These are phyloP conservation scores for Yamadazyma songkhlaensis DNA, from an alignment of 1,139 yeast species.

Conservation along the genomic window DNA sequence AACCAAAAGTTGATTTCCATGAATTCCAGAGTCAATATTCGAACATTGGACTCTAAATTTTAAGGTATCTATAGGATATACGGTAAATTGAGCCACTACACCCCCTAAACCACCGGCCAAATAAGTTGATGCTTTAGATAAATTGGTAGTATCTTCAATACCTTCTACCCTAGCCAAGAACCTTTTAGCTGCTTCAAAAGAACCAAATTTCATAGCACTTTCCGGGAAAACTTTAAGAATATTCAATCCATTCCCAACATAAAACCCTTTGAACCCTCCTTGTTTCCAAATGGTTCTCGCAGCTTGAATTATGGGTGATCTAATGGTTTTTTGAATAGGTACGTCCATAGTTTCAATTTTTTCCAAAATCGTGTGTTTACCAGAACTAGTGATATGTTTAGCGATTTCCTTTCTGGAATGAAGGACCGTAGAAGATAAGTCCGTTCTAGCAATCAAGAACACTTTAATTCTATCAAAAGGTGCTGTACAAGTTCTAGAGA, in stretches of 20 bases:
- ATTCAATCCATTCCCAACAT: slow-evolving; percentile 93
- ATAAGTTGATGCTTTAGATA: slow-evolving; percentile 78
- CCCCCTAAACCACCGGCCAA: slow-evolving; percentile 97
- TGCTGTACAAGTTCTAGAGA: slow-evolving; percentile 96
- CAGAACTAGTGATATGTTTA: slow-evolving; percentile 29
- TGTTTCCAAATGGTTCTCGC: slow-evolving; percentile 78
- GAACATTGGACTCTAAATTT: slow-evolving; percentile 85
- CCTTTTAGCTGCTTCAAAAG: slow-evolving; percentile 85
- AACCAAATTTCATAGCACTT: slow-evolving; percentile 95
- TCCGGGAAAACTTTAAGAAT: slow-evolving; percentile 95
- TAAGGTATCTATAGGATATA: slow-evolving; percentile 94
- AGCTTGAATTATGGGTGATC: slow-evolving; percentile 77
- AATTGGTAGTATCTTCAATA: slow-evolving; percentile 62
- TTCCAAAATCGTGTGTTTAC: slow-evolving; percentile 5
- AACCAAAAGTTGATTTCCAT: slow-evolving; percentile 59
- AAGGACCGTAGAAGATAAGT: slow-evolving; percentile 64
- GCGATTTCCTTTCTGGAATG: slow-evolving; percentile 55
- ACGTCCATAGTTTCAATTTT: not conserved
- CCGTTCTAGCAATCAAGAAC: slow-evolving; percentile 88
- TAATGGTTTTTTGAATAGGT: slow-evolving; percentile 32
- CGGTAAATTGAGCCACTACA: slow-evolving; percentile 85
- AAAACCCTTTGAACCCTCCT: slow-evolving; percentile 85
- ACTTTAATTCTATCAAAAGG: slow-evolving; percentile 95
- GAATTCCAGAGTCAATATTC: slow-evolving; percentile 54
- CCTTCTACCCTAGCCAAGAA: slow-evolving; percentile 78